Evolutionary conservation across 352 stramenopile genomes (phyloP).

Genomic region (Pythium rishiriense): DNA sequence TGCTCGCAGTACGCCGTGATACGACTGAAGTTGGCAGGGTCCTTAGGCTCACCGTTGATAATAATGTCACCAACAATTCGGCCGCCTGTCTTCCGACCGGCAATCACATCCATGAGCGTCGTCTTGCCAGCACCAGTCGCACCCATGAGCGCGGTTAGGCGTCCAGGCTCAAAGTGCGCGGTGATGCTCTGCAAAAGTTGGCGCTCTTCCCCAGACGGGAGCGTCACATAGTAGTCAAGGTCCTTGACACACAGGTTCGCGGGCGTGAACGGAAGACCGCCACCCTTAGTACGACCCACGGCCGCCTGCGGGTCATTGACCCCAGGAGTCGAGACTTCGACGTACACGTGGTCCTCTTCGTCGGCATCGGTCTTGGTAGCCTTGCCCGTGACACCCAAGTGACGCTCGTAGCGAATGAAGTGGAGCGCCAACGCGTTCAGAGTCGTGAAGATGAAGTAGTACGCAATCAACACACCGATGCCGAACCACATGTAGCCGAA

Average conservation of each 20-base stretch:
- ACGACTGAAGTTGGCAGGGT: constrained; percentile 76
- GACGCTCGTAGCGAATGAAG: constrained; percentile 55
- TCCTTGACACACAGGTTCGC: constrained; percentile 45
- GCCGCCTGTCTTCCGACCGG: constrained; percentile 69
- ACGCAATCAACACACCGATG: constrained; percentile 40
- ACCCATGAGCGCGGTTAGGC: constrained; percentile 79
- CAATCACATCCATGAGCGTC: constrained; percentile 72
- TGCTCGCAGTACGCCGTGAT: constrained; percentile 92
- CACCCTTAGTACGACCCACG: constrained; percentile 24
- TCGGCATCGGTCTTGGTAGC: constrained; percentile 32
- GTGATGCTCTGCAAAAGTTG: constrained; percentile 45
- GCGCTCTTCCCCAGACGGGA: constrained; percentile 50
- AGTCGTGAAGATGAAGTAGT: constrained; percentile 60
- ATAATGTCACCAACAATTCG: constrained; percentile 84
- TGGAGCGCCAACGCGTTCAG: constrained; percentile 47
- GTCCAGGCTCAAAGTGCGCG: constrained; percentile 55
- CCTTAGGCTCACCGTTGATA: constrained; percentile 88
- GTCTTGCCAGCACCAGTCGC: constrained; percentile 59
- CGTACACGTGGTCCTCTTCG: constrained; percentile 35
- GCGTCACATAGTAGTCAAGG: constrained; percentile 51
- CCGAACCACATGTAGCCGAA: constrained; percentile 54
- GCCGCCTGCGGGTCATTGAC: constrained; percentile 2
- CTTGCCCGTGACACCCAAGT: constrained; percentile 42
- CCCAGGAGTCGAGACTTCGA: constrained; percentile 38
- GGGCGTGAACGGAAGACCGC: constrained; percentile 38